A percentile compares a stretch with the other conserved stretches of the same genome.
These are phyloP conservation scores for Aspergillus sclerotioniger DNA, from an alignment of 495 filamentous ascomycete species.

Conservation along the genomic window DNA sequence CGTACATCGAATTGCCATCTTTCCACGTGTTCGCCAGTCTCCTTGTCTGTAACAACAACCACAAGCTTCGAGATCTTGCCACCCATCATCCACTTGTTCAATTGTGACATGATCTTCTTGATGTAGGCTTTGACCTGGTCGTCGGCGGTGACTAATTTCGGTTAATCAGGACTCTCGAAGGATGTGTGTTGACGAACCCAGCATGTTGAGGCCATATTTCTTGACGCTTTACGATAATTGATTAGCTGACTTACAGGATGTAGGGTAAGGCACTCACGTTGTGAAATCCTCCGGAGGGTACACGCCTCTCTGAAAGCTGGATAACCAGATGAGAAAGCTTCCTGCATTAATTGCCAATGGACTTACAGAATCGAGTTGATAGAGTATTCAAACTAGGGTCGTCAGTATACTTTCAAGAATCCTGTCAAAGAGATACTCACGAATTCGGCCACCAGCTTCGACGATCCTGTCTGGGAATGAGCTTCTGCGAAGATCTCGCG, in stretches of 20 bases:
- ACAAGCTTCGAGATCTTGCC: conserved; percentile 97
- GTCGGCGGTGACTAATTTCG: conserved; percentile 71
- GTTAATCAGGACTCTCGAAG: conserved; percentile 6
- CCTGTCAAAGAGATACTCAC: conserved; percentile 51
- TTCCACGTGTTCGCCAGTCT: conserved; percentile 93
- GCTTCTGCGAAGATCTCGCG: conserved; percentile 9
- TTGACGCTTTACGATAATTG: conserved; percentile 62
- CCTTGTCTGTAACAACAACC: conserved; percentile 91
- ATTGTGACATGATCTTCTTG: conserved; percentile 96
- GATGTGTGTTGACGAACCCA: conserved; percentile 49
- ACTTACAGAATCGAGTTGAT: conserved; percentile 87
- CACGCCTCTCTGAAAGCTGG: conserved; percentile 88
- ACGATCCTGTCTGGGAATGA: conserved; percentile 56
- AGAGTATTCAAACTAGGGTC: conserved; percentile 84
- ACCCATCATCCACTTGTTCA: conserved; percentile 93
- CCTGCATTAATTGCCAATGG: not conserved
- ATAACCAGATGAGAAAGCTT: conserved; percentile 10
- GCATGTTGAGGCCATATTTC: conserved; percentile 99
- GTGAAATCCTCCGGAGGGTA: conserved; percentile 98
- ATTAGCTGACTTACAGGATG: not conserved
- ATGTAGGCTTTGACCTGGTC: conserved; percentile 99
- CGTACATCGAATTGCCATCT: conserved; percentile 96
- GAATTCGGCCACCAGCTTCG: conserved; percentile 92
- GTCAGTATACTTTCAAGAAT: conserved; percentile 18
- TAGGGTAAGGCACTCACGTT: conserved; percentile 54